Percentiles rank a stretch among this genome's conserved stretches.
phyloP scores from a whole-genome alignment of 2,329 filamentous ascomycete genomes.

The Apiospora sp. region DNA sequence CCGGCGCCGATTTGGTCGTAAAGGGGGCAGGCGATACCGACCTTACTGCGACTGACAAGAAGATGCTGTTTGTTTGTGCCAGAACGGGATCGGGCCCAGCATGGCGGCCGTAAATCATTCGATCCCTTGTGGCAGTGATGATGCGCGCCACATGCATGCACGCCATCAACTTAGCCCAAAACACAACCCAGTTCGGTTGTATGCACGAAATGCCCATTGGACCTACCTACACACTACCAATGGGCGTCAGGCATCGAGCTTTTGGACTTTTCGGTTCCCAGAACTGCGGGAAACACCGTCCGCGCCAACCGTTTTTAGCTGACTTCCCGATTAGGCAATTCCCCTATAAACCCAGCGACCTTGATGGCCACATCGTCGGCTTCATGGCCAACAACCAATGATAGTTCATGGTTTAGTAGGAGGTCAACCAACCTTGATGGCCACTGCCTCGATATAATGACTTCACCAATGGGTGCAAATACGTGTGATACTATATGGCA shows the following conservation, averaged over 20 bases:
- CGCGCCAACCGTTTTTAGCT: background rate
- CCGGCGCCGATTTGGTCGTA: too few relatives aligned
- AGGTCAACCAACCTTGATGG: slow-evolving; percentile 13
- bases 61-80: too few relatives aligned
- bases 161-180: too few relatives aligned
- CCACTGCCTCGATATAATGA: slow-evolving; percentile 1
- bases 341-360: background rate
- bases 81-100: too few relatives aligned
- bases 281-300: background rate
- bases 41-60: too few relatives aligned
- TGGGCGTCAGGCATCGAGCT: background rate
- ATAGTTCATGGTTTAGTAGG: background rate
- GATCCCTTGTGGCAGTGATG: too few relatives aligned
- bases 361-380: background rate
- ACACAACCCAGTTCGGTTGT: too few relatives aligned
- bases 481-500: background rate
- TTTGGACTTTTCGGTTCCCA: background rate
- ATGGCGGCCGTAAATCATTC: too few relatives aligned
- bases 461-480: background rate
- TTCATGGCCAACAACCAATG: background rate
- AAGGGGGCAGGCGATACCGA: too few relatives aligned
- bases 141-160: too few relatives aligned
- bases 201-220: too few relatives aligned
- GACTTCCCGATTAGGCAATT: background rate
- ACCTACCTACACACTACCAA: too few relatives aligned